A percentile compares a stretch with the other conserved stretches of the same genome.
Evolutionary conservation across 495 filamentous ascomycete genomes (phyloP).

Genomic region (Patellaria atrata): DNA sequence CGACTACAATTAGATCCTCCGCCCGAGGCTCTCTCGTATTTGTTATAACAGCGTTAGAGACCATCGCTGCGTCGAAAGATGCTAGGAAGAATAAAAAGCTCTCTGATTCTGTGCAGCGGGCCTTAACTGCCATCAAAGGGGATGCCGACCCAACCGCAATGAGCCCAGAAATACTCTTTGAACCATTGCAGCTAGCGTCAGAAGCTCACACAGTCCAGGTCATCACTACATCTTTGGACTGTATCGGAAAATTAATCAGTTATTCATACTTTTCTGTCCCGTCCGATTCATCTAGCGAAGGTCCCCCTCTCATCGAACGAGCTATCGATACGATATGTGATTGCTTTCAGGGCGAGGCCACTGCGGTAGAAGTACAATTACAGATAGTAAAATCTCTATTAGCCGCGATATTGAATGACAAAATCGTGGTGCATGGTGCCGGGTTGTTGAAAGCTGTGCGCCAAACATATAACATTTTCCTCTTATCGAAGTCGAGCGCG

Average conservation of each 20-base stretch:
- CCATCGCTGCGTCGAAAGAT: slow-evolving; percentile 78
- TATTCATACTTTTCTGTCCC: slow-evolving; percentile 92
- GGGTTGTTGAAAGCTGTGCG: slow-evolving; percentile 95
- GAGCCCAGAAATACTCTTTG: slow-evolving; percentile 83
- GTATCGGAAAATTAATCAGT: slow-evolving; percentile 95
- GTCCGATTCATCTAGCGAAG: slow-evolving; percentile 25
- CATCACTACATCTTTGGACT: slow-evolving; percentile 83
- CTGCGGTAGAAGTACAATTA: slow-evolving; percentile 75
- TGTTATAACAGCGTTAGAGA: slow-evolving; percentile 80
- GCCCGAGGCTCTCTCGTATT: slow-evolving; percentile 89
- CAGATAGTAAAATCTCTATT: slow-evolving; percentile 96
- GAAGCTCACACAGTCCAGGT: slow-evolving; percentile 69
- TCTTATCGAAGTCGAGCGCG: slow-evolving; percentile 74
- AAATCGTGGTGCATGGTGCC: slow-evolving; percentile 94
- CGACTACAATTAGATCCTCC: slow-evolving; percentile 33
- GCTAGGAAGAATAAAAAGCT: slow-evolving; percentile 67
- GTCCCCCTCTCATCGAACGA: slow-evolving; percentile 71
- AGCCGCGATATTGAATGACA: slow-evolving; percentile 92
- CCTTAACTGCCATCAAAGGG: slow-evolving; percentile 68
- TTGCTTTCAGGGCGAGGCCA: slow-evolving; percentile 93
- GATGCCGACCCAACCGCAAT: slow-evolving; percentile 48
- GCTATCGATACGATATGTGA: slow-evolving; percentile 99
- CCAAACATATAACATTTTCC: slow-evolving; percentile 96
- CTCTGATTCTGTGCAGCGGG: slow-evolving; percentile 62
- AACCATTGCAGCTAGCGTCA: slow-evolving; percentile 75